phyloP scores from a whole-genome alignment of 2,329 filamentous ascomycete species.

The Diaporthe vaccinii region DNA sequence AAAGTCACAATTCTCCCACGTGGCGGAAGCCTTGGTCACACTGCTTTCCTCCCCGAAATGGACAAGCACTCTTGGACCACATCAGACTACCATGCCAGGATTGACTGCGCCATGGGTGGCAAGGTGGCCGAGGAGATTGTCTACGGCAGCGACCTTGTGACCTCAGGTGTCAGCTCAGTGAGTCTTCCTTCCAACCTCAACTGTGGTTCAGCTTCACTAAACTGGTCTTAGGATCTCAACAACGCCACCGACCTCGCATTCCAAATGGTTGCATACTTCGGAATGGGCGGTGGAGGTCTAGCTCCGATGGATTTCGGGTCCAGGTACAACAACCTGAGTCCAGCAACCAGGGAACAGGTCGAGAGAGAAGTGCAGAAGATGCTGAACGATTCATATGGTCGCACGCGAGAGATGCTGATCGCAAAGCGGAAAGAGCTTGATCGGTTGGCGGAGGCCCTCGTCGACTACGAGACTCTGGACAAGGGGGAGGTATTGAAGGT shows the following conservation, averaged over 20 bases:
- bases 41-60: slow-evolving; percentile 88
- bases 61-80: slow-evolving; percentile 93
- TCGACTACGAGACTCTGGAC: slow-evolving; percentile 94
- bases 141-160: slow-evolving; percentile 92
- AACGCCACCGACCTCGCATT: slow-evolving; percentile 86
- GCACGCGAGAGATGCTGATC: slow-evolving; percentile 79
- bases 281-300: slow-evolving; percentile 84
- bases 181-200: slow-evolving; percentile 49
- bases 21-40: slow-evolving; percentile 87
- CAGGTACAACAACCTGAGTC: slow-evolving; percentile 85
- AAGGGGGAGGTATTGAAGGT: slow-evolving; percentile 92
- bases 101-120: slow-evolving; percentile 81
- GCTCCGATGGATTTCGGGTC: slow-evolving; percentile 91
- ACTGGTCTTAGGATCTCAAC: slow-evolving; percentile 78
- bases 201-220: slow-evolving; percentile 44
- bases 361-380: slow-evolving; percentile 89
- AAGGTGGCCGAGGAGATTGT: slow-evolving; percentile 90
- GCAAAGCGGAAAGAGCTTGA: slow-evolving; percentile 88
- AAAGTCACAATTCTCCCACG: slow-evolving; percentile 98
- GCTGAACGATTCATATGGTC: slow-evolving; percentile 83
- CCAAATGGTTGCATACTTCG: slow-evolving; percentile 87
- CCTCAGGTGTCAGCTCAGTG: slow-evolving; percentile 86
- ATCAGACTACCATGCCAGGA: slow-evolving; percentile 78
- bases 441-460: slow-evolving; percentile 85
- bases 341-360: slow-evolving; percentile 87